Evolutionary conservation across 2,329 filamentous ascomycete genomes (phyloP).

Genomic region (Clonostachys byssicola): DNA sequence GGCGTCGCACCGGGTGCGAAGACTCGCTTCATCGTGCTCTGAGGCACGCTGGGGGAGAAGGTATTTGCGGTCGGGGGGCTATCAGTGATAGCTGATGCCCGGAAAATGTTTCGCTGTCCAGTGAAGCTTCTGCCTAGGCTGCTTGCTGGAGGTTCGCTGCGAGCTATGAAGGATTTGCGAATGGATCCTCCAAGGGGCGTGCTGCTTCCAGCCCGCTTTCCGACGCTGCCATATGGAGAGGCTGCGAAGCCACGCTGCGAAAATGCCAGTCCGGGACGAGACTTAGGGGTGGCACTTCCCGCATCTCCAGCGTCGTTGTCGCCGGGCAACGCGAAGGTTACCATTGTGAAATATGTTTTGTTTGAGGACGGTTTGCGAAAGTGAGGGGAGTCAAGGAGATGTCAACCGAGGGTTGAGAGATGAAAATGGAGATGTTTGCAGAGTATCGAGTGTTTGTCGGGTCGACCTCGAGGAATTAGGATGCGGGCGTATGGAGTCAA

Average conservation of each 20-base stretch:
- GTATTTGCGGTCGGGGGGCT: slow-evolving; percentile 19
- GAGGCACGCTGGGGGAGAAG: slow-evolving; percentile 41
- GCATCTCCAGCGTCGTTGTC: slow-evolving; percentile 21
- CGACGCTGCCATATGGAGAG: slow-evolving; percentile 21
- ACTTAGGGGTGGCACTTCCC: slow-evolving; percentile 26
- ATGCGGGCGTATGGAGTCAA: neutral
- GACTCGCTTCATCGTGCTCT: slow-evolving; percentile 39
- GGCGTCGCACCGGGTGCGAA: slow-evolving; percentile 41
- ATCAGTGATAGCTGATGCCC: slow-evolving; percentile 28
- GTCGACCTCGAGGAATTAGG: neutral
- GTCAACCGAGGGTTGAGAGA: neutral
- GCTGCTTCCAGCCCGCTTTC: slow-evolving; percentile 22
- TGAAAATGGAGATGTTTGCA: neutral
- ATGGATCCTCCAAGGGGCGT: slow-evolving; percentile 30
- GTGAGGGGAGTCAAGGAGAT: neutral
- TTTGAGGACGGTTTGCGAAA: neutral
- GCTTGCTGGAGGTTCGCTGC: slow-evolving; percentile 26
- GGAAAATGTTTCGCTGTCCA: slow-evolving; percentile 34
- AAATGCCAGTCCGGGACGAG: slow-evolving; percentile 35
- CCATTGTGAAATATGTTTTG: slow-evolving; percentile 16
- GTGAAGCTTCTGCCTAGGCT: slow-evolving; percentile 28
- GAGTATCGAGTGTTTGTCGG: too few species aligned
- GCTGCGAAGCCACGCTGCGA: slow-evolving; percentile 34
- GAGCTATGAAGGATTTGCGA: slow-evolving; percentile 25
- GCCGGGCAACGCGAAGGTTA: slow-evolving; percentile 31